Evolutionary conservation across 768 basidiomycete genomes (phyloP).

Genomic region (Lentinula aciculospora): DNA sequence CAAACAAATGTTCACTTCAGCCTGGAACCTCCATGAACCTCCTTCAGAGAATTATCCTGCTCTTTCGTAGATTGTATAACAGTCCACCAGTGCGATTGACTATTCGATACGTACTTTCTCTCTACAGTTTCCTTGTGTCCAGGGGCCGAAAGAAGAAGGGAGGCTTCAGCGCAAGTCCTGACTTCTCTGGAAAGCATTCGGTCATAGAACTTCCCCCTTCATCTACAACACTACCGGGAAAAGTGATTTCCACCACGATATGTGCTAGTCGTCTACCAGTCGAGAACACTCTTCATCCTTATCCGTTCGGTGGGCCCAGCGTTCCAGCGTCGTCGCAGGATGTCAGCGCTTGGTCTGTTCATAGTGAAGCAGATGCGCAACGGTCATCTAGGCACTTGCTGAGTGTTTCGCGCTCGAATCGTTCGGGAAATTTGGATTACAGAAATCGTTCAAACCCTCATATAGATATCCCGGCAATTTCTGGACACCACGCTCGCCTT

Average conservation of each 20-base stretch:
- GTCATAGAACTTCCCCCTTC: neutral
- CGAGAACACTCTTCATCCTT: neutral
- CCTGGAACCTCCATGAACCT: conserved; percentile 1
- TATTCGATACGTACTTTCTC: neutral
- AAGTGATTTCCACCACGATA: neutral
- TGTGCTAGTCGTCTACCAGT: neutral
- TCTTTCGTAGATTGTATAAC: neutral
- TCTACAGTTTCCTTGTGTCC: neutral
- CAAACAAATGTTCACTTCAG: neutral
- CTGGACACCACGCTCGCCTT: neutral
- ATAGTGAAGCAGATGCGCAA: neutral
- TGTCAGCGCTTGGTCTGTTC: neutral
- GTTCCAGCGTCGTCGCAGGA: neutral
- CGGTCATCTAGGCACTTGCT: neutral
- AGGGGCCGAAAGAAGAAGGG: neutral
- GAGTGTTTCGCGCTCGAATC: neutral
- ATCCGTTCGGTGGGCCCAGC: neutral
- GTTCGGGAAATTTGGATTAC: neutral
- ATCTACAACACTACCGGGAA: neutral
- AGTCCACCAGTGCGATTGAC: neutral
- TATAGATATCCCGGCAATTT: neutral
- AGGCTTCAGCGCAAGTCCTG: neutral
- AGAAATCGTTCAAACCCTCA: conserved; percentile 1
- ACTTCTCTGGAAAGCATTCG: neutral
- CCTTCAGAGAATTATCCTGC: neutral